These are phyloP conservation scores for Eucommia ulmoides DNA, from an alignment of 257 asterid genomes.

Conservation along the genomic window DNA sequence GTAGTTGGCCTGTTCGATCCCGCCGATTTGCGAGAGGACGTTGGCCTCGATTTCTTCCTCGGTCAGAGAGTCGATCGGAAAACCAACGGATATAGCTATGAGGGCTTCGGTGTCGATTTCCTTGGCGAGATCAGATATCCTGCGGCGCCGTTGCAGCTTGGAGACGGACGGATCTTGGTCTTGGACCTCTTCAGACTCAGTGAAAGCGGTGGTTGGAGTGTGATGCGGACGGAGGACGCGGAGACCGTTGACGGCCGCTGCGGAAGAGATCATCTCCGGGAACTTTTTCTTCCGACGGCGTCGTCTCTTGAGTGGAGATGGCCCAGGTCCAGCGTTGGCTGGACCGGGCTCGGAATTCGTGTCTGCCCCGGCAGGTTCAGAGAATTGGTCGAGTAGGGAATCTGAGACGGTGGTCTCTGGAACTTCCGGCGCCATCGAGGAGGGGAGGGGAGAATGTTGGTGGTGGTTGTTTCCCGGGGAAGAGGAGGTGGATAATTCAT, in stretches of 20 bases:
- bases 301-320: slow-evolving; percentile 48
- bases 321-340: slow-evolving; percentile 13
- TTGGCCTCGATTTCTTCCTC: slow-evolving; percentile 97
- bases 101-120: slow-evolving; percentile 89
- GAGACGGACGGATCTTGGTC: slow-evolving; percentile 19
- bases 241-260: slow-evolving; percentile 43
- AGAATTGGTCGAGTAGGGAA: slow-evolving; percentile 5
- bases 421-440: slow-evolving; percentile 15
- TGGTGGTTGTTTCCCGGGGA: neutral
- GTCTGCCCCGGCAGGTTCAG: slow-evolving; percentile 18
- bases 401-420: slow-evolving; percentile 17
- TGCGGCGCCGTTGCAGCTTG: slow-evolving; percentile 39
- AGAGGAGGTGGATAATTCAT: slow-evolving; percentile 6
- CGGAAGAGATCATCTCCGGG: slow-evolving; percentile 71
- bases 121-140: slow-evolving; percentile 55
- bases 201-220: slow-evolving; percentile 38
- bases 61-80: slow-evolving; percentile 83
- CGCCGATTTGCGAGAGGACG: slow-evolving; percentile 78
- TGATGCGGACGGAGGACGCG: slow-evolving; percentile 77
- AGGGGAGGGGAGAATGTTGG: slow-evolving; percentile 8
- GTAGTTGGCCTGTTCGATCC: slow-evolving; percentile 80
- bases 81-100: slow-evolving; percentile 89
- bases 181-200: slow-evolving; percentile 26
- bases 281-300: slow-evolving; percentile 89
- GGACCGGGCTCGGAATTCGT: slow-evolving; percentile 13